Evolutionary conservation across 768 basidiomycete species (phyloP), one percentile per base, ranked within the genome.

Genomic region (Boletus patriciae): DNA sequence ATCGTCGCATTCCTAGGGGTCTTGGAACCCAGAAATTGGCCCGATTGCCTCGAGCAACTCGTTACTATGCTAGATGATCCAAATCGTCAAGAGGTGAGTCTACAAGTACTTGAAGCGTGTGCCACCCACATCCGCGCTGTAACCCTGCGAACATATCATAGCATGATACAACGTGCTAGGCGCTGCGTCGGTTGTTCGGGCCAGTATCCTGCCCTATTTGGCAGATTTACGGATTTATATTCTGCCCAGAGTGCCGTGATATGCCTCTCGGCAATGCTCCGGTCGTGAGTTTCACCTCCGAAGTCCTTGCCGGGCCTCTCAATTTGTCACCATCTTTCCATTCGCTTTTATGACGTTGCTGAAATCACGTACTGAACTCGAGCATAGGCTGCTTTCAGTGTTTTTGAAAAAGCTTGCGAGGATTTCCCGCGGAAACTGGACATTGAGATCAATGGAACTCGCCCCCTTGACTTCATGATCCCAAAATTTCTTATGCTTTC

Each of bases 381-480:
- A 61, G 41, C 37, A 0, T 50, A 89, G 96, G 91, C 92, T 46
- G 92, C 94, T 13, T 98, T 98, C 76, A 90, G 92, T 69, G 88
- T 94, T 3, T 81, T 98, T 36, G 90, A 92, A 73, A 97, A 97
- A 72, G 90, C 96, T 50, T 96, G 94, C 73, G 94, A 98, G 73
- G 97, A 99, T 70, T 95, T 92, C 61, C 95, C 97, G 18, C 84
- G 91, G 61, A 94, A 96, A 77, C 83, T 98, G 76, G 93, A 97
- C 73, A 83, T 98, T 60, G 90, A 95, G 60, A 91, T 98, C 67
- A 87, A 87, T 65, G 96, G 96, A 50, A 85, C 87, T n/a, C 83
- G 93, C 48, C 93, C 95, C 0, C 84, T 99, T 63, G 93, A 98
- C 74, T 93, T 85, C 71, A 94, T 99, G 87, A 89, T 98, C 64